phyloP scores from a whole-genome alignment of 2,329 filamentous ascomycete genomes.

The Phoma sp. region DNA sequence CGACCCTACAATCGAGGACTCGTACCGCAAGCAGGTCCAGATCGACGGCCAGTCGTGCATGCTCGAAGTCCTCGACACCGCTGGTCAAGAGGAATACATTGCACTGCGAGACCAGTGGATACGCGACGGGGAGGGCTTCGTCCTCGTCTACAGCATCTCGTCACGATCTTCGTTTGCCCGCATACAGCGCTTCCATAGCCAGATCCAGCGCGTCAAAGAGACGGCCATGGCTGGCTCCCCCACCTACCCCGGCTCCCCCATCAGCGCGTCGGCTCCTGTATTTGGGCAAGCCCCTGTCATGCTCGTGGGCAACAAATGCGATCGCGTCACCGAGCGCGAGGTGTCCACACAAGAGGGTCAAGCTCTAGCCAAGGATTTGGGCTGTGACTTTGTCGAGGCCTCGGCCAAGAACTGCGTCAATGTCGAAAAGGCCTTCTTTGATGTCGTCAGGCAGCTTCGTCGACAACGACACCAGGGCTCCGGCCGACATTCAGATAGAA shows the following conservation, averaged over 20 bases:
- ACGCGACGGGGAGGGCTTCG: conserved; percentile 94
- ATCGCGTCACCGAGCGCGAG: conserved; percentile 92
- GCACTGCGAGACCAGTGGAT: conserved; percentile 98
- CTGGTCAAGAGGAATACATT: conserved; percentile 98
- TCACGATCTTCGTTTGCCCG: conserved; percentile 93
- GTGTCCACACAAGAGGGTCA: conserved; percentile 97
- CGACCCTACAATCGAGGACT: conserved; percentile 73
- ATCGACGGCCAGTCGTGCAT: conserved; percentile 96
- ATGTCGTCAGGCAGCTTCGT: conserved; percentile 90
- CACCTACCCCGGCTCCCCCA: conserved; percentile 77
- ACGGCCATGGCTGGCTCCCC: conserved; percentile 76
- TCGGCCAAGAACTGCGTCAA: conserved; percentile 99
- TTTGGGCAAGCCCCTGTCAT: conserved; percentile 87
- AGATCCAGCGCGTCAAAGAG: conserved; percentile 97
- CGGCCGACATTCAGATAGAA: conserved; percentile 28
- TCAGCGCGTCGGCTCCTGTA: conserved; percentile 57
- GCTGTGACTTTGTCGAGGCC: conserved; percentile 95
- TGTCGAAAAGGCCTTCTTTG: conserved; percentile 97
- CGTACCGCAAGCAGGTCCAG: conserved; percentile 74
- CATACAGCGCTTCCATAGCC: conserved; percentile 94
- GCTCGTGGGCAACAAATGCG: conserved; percentile 98
- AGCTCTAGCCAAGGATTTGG: conserved; percentile 86
- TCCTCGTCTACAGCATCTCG: conserved; percentile 98
- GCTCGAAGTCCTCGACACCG: conserved; percentile 96
- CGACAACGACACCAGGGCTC: conserved; percentile 71